Evolutionary conservation across 306 rosid species (phyloP).

Genomic region (Casuarina cunninghamiana): DNA sequence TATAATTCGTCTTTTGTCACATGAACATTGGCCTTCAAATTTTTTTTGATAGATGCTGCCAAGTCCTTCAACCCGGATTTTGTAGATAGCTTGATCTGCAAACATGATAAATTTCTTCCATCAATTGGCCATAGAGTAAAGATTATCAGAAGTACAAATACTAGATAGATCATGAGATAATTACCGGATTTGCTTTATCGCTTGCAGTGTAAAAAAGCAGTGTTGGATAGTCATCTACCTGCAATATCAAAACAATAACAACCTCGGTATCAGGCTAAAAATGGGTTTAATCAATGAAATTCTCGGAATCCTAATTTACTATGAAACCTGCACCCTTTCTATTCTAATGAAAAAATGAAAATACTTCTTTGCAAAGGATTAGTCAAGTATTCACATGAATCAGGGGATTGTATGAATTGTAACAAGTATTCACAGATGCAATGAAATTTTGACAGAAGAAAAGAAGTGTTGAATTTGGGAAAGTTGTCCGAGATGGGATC

Average conservation of each 20-base stretch:
- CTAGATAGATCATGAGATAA: neutral
- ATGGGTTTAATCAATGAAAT: slow-evolving; percentile 2
- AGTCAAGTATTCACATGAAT: neutral
- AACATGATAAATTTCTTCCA: slow-evolving; percentile 10
- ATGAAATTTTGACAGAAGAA: too few relatives aligned
- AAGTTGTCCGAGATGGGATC: neutral
- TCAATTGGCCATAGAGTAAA: neutral
- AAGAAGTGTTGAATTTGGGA: neutral
- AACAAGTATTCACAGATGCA: neutral
- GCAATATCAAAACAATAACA: slow-evolving; percentile 22
- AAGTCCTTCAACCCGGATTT: slow-evolving; percentile 82
- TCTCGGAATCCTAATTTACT: slow-evolving; percentile 13
- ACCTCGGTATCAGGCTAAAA: slow-evolving; percentile 9
- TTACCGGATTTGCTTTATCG: slow-evolving; percentile 82
- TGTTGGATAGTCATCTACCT: slow-evolving; percentile 83
- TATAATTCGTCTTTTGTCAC: slow-evolving; percentile 71
- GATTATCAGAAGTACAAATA: neutral
- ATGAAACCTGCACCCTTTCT: neutral
- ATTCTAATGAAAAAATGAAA: slow-evolving; percentile 12
- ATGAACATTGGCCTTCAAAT: slow-evolving; percentile 51
- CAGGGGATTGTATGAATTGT: neutral
- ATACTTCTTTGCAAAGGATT: neutral
- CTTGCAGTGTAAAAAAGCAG: slow-evolving; percentile 60
- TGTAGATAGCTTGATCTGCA: slow-evolving; percentile 76
- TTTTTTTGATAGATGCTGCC: slow-evolving; percentile 68